These are phyloP conservation scores for Salix exigua DNA, from an alignment of 345 rosid genomes.

Conservation along the genomic window DNA sequence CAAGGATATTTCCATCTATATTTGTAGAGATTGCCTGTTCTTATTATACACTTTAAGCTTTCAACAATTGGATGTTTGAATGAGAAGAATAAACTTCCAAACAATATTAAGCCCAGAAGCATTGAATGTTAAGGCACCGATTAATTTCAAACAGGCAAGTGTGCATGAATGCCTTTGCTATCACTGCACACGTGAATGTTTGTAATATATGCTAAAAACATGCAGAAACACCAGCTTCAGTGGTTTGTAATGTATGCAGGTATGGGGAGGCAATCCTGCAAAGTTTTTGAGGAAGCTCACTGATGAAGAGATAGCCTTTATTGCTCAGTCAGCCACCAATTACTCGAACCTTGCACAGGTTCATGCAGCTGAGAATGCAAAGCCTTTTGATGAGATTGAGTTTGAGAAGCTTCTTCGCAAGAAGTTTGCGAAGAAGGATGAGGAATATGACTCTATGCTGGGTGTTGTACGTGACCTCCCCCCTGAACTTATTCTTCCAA, in stretches of 20 bases:
- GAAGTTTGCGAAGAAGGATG: constrained; percentile 64
- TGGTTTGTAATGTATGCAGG: constrained; percentile 34
- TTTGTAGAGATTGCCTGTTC: neutral
- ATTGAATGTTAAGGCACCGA: neutral
- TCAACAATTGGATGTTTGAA: neutral
- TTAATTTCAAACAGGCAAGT: too few species aligned
- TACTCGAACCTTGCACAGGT: constrained; percentile 83
- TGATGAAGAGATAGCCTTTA: constrained; percentile 63
- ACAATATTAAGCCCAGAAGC: neutral
- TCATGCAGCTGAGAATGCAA: constrained; percentile 87
- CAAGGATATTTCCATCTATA: neutral
- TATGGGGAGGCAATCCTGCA: constrained; percentile 99
- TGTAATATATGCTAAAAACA: neutral
- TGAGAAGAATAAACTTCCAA: neutral
- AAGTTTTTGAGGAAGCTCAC: constrained; percentile 83
- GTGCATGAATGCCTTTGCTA: neutral
- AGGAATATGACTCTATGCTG: constrained; percentile 83
- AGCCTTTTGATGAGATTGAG: constrained; percentile 73
- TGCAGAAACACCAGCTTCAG: neutral
- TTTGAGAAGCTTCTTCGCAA: constrained; percentile 88
- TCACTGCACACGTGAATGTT: neutral
- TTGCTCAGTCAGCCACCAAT: constrained; percentile 70
- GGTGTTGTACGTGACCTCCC: constrained; percentile 80
- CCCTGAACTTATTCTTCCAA: constrained; percentile 72
- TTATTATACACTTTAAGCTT: neutral